A percentile compares a stretch with the other conserved stretches of the same genome.
phyloP scores from a whole-genome alignment of 139 green algal species.

The Chara braunii region DNA sequence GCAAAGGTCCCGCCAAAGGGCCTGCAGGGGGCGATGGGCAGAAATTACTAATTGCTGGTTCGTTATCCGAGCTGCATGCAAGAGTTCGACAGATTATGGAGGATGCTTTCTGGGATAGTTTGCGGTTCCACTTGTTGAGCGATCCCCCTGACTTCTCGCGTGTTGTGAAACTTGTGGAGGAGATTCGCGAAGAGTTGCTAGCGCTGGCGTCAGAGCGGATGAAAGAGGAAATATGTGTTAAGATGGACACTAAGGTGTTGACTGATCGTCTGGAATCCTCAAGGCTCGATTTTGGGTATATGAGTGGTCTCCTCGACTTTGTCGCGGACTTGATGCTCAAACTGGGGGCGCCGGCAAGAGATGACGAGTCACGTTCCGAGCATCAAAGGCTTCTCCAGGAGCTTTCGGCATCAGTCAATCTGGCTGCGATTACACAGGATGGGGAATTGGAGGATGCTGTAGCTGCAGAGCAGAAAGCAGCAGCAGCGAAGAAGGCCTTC shows the following conservation, averaged over 20 bases:
- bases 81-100: conserved; percentile 5
- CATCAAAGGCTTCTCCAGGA: conserved; percentile 5
- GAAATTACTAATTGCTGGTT: no score
- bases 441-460: background rate
- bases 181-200: conserved; percentile 12
- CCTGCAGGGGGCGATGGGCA: no score
- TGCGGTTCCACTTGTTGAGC: background rate
- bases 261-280: background rate
- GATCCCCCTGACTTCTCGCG: conserved; percentile 1
- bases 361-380: background rate
- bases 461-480: background rate
- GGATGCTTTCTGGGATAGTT: conserved; percentile 9
- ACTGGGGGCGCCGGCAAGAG: background rate
- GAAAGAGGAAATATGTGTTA: no score
- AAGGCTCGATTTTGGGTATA: conserved; percentile 5
- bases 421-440: background rate
- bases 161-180: background rate
- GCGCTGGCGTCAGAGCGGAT: conserved; percentile 5
- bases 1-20: no score
- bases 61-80: no score
- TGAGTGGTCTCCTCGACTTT: conserved; percentile 6
- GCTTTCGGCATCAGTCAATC: no score
- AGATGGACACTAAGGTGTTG: no score
- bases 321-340: conserved; percentile 2
- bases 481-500: background rate